Evolutionary conservation across 2,329 filamentous ascomycete genomes (phyloP).

Genomic region (Xylariaceae sp.): DNA sequence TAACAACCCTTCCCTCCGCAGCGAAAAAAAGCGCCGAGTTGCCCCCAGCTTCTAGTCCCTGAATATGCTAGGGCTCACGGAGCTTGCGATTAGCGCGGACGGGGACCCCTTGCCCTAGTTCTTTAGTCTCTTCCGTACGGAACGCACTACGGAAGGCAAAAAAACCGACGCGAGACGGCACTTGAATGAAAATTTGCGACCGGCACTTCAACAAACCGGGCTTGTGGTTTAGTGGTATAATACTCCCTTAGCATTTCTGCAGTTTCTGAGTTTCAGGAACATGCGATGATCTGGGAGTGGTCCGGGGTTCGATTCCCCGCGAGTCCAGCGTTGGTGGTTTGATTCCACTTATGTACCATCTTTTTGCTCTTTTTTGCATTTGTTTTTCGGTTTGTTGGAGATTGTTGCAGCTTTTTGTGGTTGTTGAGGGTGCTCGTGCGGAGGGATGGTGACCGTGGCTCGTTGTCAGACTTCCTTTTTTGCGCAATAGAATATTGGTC

Average conservation of each 20-base stretch:
- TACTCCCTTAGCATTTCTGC: background rate
- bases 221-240: conserved; percentile 15
- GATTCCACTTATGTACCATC: background rate
- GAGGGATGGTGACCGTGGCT: no score
- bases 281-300: conserved; percentile 19
- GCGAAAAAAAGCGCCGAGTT: no score
- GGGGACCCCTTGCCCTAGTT: no score
- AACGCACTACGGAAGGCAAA: no score
- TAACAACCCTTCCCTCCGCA: no score
- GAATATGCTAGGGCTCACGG: background rate
- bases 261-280: background rate
- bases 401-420: no score
- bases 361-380: background rate
- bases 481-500: no score
- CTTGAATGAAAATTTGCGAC: background rate
- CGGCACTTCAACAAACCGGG: background rate
- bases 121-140: no score
- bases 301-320: conserved; percentile 28
- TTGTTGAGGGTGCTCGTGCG: no score
- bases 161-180: background rate
- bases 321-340: conserved; percentile 22
- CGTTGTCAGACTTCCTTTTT: no score
- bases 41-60: background rate
- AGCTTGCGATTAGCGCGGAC: background rate
- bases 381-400: background rate